Evolutionary conservation across 202 grass and related monocot genomes (phyloP), one percentile per base, ranked within the genome.

Genomic region (Cymbopogon flexuosus): DNA sequence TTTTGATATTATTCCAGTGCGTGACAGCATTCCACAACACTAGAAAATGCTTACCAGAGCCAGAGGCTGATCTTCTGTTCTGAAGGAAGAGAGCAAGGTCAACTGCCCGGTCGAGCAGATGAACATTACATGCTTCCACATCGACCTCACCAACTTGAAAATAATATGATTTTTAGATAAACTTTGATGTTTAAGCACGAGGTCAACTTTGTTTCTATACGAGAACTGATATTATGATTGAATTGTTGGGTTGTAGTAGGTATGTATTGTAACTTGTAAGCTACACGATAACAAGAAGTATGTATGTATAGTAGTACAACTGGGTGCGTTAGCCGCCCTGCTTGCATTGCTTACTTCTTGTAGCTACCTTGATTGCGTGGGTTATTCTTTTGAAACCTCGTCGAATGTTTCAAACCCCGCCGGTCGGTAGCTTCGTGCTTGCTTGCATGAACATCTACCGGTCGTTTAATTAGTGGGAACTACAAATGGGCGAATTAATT

Each of bases 341-440:
- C 18, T 46, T 15, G 14, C 6, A 27, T 27, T 27, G 27, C 27
- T 27, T 27, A 27, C 8, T 8, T 15, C 4, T 15, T 2, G 1
- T 49, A 49, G 62, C 5, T 36, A 16, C 62, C 16, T 56, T 56
- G 10, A 57, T 39, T 14, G 33, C 22, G 34, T 37, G 34, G 1
- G 1, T 13, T 39, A 39, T 15, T 29, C 5, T 14, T 7, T 27
- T 42, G 73, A 27, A 14, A 33, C 8, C 43, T 30, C n/a, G 10
- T 75, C 34, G 12, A 75, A 75, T 40, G 54, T 76, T 76, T 42
- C 73, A 61, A 76, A 41, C 19, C 49, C 11, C 72, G 27, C 27
- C 27, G 1, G 27, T 27, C 33, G 5, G 71, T 58, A 73, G 71
- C 2, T 58, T 57, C 46, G 22, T 37, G 3, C 36, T 31, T 37